Evolutionary conservation across 2,329 filamentous ascomycete species (phyloP).

Genomic region (Fusarium sacchari): DNA sequence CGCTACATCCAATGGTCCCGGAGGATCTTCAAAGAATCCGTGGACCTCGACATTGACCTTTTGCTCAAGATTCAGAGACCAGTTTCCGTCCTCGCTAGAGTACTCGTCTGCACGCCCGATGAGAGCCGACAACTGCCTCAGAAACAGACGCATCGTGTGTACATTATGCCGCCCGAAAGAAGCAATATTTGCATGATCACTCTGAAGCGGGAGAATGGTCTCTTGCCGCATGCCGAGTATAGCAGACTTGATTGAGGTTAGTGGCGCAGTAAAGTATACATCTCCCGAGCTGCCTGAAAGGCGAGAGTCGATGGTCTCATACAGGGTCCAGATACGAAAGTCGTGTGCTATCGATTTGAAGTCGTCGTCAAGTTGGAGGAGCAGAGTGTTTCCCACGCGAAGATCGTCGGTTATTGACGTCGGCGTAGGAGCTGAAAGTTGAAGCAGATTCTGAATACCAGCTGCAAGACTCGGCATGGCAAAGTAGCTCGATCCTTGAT

Average conservation of each 20-base stretch:
- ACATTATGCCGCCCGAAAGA: slow-evolving; percentile 63
- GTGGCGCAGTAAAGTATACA: slow-evolving; percentile 67
- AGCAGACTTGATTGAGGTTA: slow-evolving; percentile 67
- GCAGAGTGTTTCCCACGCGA: slow-evolving; percentile 58
- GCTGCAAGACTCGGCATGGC: slow-evolving; percentile 65
- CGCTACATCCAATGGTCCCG: slow-evolving; percentile 45
- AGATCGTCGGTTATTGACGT: slow-evolving; percentile 61
- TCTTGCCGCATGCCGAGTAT: slow-evolving; percentile 63
- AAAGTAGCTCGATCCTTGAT: slow-evolving; percentile 71
- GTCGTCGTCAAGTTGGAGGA: slow-evolving; percentile 62
- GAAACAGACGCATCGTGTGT: slow-evolving; percentile 57
- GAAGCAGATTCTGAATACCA: slow-evolving; percentile 64
- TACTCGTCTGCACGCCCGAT: slow-evolving; percentile 49
- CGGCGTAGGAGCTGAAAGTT: slow-evolving; percentile 62
- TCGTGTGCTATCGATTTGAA: slow-evolving; percentile 68
- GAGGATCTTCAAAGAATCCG: slow-evolving; percentile 68
- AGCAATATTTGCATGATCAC: slow-evolving; percentile 64
- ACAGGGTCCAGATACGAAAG: slow-evolving; percentile 69
- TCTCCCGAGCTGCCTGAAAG: slow-evolving; percentile 58
- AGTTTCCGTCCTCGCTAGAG: slow-evolving; percentile 49
- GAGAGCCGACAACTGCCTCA: slow-evolving; percentile 48
- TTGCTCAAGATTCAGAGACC: slow-evolving; percentile 59
- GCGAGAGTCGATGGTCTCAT: slow-evolving; percentile 70
- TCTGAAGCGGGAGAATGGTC: slow-evolving; percentile 63
- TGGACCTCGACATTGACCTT: slow-evolving; percentile 65